Evolutionary conservation across 2,329 filamentous ascomycete species (phyloP), one percentile per base, ranked within the genome.

Genomic region (Hyphodiscus sp.): DNA sequence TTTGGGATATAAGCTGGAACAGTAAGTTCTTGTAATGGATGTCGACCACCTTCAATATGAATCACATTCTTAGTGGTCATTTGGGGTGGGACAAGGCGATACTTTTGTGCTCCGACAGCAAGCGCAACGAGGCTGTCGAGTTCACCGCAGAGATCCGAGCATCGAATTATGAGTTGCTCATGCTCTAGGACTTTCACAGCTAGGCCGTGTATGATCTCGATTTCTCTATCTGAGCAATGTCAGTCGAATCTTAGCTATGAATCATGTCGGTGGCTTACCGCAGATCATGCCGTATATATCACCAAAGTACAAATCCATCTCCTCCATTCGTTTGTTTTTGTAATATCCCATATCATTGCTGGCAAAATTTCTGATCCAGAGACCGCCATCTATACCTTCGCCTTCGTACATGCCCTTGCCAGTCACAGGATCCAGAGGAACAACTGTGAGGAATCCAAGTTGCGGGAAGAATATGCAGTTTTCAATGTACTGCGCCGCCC

Each of bases 401-500:
- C 88, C 88, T 60, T 82, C 77, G 60, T 86, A 91, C 11, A 80
- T 73, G 0, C 81, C 79, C 46, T 76, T 72, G 0, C 82, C 81
- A 1, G 78, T 82, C 1, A 74, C 68, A 15, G 76, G 71, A 60
- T 90, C 80, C 2, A 85, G 69, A 1, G 79, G 78, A 16, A 95
- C 83, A 0, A 86, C 83, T 2, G 91, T 87, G 41, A 96, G 79
- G 66, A 96, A 99, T 0, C 94, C 94, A 41, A 96, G 81, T 64
- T 96, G 91, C 0, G 91, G 92, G 57, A 95, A 87, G 67, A 94
- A 96, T 18, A 94, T 86, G 58, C 95, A 95, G 51, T 91, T 91
- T 33, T 78, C 74, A 15, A 85, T 71, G 55, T 79, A 75, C 29
- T 70, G 67, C 23, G 68, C 68, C 18, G 76, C 75, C 75, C 78